Conservation (phyloP, 352 stramenopile species). For the Phytophthora macrochlamydospora region DNA sequence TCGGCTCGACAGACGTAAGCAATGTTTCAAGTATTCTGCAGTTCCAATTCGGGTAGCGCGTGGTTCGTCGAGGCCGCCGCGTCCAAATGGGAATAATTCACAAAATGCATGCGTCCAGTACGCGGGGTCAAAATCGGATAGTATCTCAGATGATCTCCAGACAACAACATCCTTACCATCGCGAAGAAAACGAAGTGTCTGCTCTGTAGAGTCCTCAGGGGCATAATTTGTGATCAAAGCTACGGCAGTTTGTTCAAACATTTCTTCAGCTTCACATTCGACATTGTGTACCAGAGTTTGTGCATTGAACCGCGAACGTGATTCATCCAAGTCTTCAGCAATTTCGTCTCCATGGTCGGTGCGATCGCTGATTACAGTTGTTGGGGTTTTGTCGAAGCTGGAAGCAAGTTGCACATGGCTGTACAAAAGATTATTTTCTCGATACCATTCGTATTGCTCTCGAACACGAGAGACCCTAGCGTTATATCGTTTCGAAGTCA, state of each 20-base stretch:
- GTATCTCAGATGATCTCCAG: background rate
- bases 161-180: background rate
- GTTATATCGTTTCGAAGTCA: constrained; percentile 13
- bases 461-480: constrained; percentile 6
- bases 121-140: background rate
- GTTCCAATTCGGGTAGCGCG: constrained; percentile 1
- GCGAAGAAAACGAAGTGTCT: background rate
- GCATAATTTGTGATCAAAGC: constrained; percentile 1
- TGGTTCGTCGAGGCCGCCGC: constrained; percentile 5
- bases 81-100: constrained; percentile 5
- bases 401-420: background rate
- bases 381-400: background rate
- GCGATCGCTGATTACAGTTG: background rate
- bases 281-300: background rate
- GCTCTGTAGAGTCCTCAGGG: background rate
- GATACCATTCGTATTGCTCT: constrained; percentile 7
- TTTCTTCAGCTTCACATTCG: constrained; percentile 1
- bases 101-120: constrained; percentile 1
- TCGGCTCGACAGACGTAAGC: constrained; percentile 3
- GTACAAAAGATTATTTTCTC: constrained; percentile 6
- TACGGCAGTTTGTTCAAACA: constrained; percentile 4
- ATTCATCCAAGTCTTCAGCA: background rate
- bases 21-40: constrained; percentile 9
- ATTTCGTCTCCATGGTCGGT: background rate
- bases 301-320: constrained; percentile 7